Conservation (phyloP, 2,329 filamentous ascomycete species). For the Trichoderma aggressivum region DNA sequence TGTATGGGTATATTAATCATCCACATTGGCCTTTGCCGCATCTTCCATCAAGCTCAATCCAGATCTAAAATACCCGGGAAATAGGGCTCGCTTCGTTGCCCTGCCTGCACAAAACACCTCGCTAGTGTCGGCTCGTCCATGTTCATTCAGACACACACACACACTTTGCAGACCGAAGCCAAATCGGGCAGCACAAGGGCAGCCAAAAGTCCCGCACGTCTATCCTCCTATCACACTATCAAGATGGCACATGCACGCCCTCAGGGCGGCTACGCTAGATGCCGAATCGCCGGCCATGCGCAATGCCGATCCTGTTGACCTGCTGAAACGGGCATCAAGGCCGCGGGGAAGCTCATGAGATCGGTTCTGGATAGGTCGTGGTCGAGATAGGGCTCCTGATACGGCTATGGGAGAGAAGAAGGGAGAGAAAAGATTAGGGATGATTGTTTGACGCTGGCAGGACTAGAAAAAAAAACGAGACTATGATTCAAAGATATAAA, state of each 20-base stretch:
- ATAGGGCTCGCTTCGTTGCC: neutral
- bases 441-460: neutral
- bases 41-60: neutral
- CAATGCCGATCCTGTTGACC: constrained; percentile 22
- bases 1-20: neutral
- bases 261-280: neutral
- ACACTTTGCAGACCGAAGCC: constrained; percentile 11
- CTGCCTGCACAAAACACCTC: neutral
- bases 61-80: neutral
- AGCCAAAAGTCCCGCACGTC: neutral
- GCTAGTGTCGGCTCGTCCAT: neutral
- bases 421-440: neutral
- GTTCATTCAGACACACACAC: neutral
- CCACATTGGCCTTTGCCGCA: neutral
- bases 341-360: constrained; percentile 8
- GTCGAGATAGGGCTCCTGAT: constrained; percentile 5
- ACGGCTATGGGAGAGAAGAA: neutral
- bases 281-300: constrained; percentile 21
- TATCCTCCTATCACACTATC: constrained; percentile 11
- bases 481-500: neutral
- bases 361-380: neutral
- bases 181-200: constrained; percentile 4
- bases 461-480: neutral
- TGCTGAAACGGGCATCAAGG: constrained; percentile 22
- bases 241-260: constrained; percentile 18